Evolutionary conservation across 1,139 yeast species (phyloP), one percentile per base, ranked within the genome.

Genomic region (Saccharomyces hybrid): DNA sequence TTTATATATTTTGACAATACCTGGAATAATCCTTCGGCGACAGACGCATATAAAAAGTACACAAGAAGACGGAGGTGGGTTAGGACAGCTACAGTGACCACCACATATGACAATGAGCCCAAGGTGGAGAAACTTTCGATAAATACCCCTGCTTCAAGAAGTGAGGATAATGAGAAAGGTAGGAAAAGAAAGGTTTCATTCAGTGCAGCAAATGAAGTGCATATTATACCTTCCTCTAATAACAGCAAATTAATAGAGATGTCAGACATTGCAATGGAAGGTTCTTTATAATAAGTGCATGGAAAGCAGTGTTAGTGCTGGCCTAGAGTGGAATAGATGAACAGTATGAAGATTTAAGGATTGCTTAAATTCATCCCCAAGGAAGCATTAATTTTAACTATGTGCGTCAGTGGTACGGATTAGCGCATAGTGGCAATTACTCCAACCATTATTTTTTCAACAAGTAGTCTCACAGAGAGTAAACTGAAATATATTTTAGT

Each of bases 21-120:
- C 4, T 93, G 99, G 99, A 88, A 88, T 64, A 84, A 83, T 62
- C 97, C 98, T 16, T 74, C 91, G 1, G 82, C 95, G 0, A 97
- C 88, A 57, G 96, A 91, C 68, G 78, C 95, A 2, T 91, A 84
- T 70, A 83, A 95, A 38, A 90, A 89, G 71, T 93, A 89, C 67
- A 93, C 99, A 6, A 80, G 99, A 70, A 81, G 97, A 68, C 81
- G 99, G 73, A 78, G 98, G 68, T 93, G 99, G 99, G 81, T 91
- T 28, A 80, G 98, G 62, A 88, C 95, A 0, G 99, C 98, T 0
- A 97, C 90, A 9, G 44, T 38, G 19, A 38, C 44, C 11, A 38
- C 44, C n/a, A 38, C 44, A 21, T 38, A 38, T 38, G 44, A 38
- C 26, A 24, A 38, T 16, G 44, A 38, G 26, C 44, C 44, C 7